phyloP scores from a whole-genome alignment of 2,329 filamentous ascomycete species.

The Botrytis aclada region DNA sequence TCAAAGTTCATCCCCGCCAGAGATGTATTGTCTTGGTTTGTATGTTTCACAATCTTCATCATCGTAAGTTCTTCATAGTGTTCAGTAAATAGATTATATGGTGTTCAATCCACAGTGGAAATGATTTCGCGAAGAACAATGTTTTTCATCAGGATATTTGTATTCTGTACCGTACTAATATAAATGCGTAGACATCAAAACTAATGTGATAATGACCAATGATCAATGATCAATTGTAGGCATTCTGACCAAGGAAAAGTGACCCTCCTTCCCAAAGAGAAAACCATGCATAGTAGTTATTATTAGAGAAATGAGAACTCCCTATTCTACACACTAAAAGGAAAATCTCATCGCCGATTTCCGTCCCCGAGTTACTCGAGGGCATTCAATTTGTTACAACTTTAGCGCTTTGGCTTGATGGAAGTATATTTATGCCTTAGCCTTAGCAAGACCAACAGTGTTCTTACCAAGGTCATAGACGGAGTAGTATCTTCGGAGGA shows the following conservation, averaged over 20 bases:
- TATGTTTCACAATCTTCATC: not conserved
- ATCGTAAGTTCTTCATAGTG: not conserved
- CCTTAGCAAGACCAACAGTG: conserved; percentile 82
- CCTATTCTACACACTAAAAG: conserved; percentile 16
- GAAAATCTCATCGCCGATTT: conserved; percentile 3
- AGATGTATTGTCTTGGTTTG: not conserved
- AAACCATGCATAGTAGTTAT: conserved; percentile 10
- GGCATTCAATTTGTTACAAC: conserved; percentile 12
- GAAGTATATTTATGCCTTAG: conserved; percentile 44
- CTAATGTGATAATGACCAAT: conserved; percentile 5
- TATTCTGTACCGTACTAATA: not conserved
- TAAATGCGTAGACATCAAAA: conserved; percentile 8
- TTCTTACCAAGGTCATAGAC: conserved; percentile 92
- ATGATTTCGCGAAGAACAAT: not conserved
- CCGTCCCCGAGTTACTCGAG: not conserved
- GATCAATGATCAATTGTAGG: not conserved
- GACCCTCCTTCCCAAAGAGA: not conserved
- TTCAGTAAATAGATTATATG: not conserved
- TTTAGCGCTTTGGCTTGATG: conserved; percentile 2
- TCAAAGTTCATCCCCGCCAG: not conserved
- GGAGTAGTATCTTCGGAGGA: conserved; percentile 85
- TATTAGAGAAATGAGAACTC: conserved; percentile 11
- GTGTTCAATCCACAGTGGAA: not conserved
- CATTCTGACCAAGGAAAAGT: conserved; percentile 16
- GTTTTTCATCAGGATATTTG: not conserved